phyloP scores from a whole-genome alignment of 805 yeast genomes.

The Gaillardinia entomophila region DNA sequence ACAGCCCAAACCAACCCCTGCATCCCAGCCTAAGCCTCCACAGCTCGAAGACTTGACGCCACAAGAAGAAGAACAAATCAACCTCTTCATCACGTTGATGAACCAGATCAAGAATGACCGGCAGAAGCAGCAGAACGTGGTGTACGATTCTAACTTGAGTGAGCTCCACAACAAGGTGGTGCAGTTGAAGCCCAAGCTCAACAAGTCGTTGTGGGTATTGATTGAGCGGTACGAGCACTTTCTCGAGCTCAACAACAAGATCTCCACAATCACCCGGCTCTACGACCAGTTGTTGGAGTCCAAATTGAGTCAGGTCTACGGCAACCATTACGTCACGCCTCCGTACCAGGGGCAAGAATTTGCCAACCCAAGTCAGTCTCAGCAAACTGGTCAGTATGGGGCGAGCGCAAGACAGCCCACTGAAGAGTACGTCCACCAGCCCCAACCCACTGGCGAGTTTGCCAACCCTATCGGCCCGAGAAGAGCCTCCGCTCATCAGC shows the following conservation, averaged over 20 bases:
- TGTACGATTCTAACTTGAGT: slow-evolving; percentile 46
- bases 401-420: background rate
- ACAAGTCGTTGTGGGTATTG: slow-evolving; percentile 51
- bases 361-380: slow-evolving; percentile 1
- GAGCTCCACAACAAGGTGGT: slow-evolving; percentile 56
- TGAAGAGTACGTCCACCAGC: slow-evolving; percentile 7
- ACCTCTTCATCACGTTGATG: slow-evolving; percentile 64
- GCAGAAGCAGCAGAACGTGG: slow-evolving; percentile 29
- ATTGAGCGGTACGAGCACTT: slow-evolving; percentile 58
- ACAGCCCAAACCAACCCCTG: slow-evolving; percentile 5
- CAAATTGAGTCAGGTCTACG: slow-evolving; percentile 33
- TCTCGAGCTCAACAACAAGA: slow-evolving; percentile 70
- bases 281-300: slow-evolving; percentile 70
- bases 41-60: slow-evolving; percentile 43
- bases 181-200: slow-evolving; percentile 63
- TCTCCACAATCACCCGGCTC: slow-evolving; percentile 67
- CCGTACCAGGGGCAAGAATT: background rate
- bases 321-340: slow-evolving; percentile 14
- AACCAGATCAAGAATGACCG: slow-evolving; percentile 45
- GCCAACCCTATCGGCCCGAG: background rate
- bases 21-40: too few relatives aligned
- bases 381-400: slow-evolving; percentile 1
- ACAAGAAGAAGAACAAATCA: slow-evolving; percentile 64
- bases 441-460: slow-evolving; percentile 2
- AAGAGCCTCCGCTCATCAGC: background rate